Base-by-base conservation (phyloP, 2,329 filamentous ascomycete genomes). In the Plectosphaerella cucumerina region DNA sequence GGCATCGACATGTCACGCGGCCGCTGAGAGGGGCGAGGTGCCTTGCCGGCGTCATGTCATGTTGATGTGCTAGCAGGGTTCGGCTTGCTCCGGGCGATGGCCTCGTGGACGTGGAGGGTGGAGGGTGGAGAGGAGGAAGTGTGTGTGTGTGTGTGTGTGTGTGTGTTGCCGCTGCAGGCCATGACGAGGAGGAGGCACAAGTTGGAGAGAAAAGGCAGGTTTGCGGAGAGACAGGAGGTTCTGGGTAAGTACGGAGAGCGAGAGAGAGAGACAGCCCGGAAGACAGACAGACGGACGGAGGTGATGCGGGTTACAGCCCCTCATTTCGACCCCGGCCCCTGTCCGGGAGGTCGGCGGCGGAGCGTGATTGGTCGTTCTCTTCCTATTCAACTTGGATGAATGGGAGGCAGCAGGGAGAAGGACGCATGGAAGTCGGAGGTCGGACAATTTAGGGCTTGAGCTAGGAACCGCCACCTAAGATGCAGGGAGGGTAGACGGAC, bases 381-480 rank as follows among this genome's bases (percentile, higher is more conserved):
- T 47, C 45, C 45, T 47, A 47, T 47, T 47, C 45, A 47, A 8
- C 15, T n/a, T 17, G 17, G 33, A 47, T 47, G 45, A 47, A 47
- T 47, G 45, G 33, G 33, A 45, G 20, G 18, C 22, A 26, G 43
- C 31, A 26, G 43, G 10, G 31, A 42, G n/a, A 42, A 18, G 39
- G n/a, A 18, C 39, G 39, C 39, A 42, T 20, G 39, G 39, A 42
- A 42, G 39, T 18, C 18, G 39, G 39, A 42, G 18, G 39, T 42
- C 39, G 39, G 39, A 18, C 39, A 20, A 18, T 20, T 20, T 18
- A 20, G 35, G 14, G 39, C 26, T 37, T 42, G 39, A 42, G 17
- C 39, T 42, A 42, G 18, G 39, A 12, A 17, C 39, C 39, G 39
- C 39, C 39, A 17, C 17, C 11, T 17, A 42, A 18, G 39, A 42